Base-by-base conservation (phyloP, 345 rosid species). In the Excoecaria cochinchinensis region DNA sequence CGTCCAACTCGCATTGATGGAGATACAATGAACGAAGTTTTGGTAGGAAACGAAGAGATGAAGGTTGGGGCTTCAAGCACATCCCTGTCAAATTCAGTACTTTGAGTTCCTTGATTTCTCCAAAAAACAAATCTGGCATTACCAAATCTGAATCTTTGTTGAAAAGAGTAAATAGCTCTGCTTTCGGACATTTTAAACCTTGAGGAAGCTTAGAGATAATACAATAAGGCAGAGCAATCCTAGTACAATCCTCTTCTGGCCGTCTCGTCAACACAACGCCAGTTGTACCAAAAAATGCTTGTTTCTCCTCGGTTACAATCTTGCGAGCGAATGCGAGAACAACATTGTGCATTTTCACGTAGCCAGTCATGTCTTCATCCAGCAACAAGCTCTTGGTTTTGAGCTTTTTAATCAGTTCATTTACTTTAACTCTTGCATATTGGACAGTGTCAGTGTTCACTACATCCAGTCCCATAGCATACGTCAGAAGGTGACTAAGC, bases 21-120 rank as follows among this genome's bases (percentile, higher is more conserved):
- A 76, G 19, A 62, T 62, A 70, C 24, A 76, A 38, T n/a, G 79
- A n/a, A 3, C 10, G 46, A 63, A 63, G 42, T 11, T 31, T 61
- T 61, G 66, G 10, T 12, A 61, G 66, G 66, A 31, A 24, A 31
- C 44, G 15, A 13, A 61, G 39, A 24, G 66, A 61, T 31, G 44
- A 9, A 31, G 66, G 66, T 0, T 6, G 42, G 25, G 44, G 1
- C 17, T 15, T 1, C 25, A 61, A 61, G 16, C 16, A 9, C 14
- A 61, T 25, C 6, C 66, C 40, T 1, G 40, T 61, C 8, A 25
- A 24, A 61, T 24, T 9, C 17, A 61, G 5, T 24, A 61, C 66
- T 31, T 61, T 61, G 19, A 61, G 66, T 5, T 24, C 25, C 6
- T 15, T 61, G 1, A 8, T 12, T 40, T 14, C 40, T 13, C 1